Base-by-base conservation (phyloP, 768 basidiomycete genomes). In the Leccinellum rugosiceps region DNA sequence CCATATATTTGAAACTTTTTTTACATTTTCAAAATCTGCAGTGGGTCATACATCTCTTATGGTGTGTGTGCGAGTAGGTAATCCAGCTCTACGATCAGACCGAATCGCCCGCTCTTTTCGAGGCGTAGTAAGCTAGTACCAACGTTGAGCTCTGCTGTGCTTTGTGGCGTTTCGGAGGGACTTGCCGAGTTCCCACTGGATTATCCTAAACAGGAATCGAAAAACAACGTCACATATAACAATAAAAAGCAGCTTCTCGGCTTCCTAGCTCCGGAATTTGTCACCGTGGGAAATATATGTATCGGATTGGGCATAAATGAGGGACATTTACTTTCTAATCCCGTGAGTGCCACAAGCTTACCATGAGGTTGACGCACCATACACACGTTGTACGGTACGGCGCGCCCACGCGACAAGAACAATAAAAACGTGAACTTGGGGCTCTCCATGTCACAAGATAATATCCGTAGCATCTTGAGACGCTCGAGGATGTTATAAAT, bases 161-260 rank as follows among this genome's bases (percentile, higher is more conserved):
- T 69, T 69, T 67, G 66, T 67, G 66, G 66, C 66, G 63, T 57
- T 52, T 55, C 55, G 58, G 46, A 49, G 21, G 51, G 19, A 53
- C 14, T 44, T 53, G 53, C 49, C 35, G 32, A 50, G 25, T 52
- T 53, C 55, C 45, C 49, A 52, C 59, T 65, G 32, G 31, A 17
- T 23, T 38, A 23, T 31, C 13, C 50, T 11, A 49, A 65, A 46
- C 51, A 32, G 35, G 32, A 38, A 43, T 32, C 28, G 41, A 62
- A 65, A 52, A 65, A 52, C 25, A 50, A 41, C 41, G 43, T 41
- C 46, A 45, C 35, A n/a, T n/a, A n/a, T n/a, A 53, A 66, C 54
- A 67, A 67, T 69, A 67, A 19, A 44, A 44, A 32, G 28, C 21
- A 6, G 46, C 68, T 69, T 67, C 58, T 52, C 44, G 53, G 43